These are phyloP conservation scores for Phytopythium aichiense DNA, from an alignment of 352 stramenopile genomes.

Conservation along the genomic window DNA sequence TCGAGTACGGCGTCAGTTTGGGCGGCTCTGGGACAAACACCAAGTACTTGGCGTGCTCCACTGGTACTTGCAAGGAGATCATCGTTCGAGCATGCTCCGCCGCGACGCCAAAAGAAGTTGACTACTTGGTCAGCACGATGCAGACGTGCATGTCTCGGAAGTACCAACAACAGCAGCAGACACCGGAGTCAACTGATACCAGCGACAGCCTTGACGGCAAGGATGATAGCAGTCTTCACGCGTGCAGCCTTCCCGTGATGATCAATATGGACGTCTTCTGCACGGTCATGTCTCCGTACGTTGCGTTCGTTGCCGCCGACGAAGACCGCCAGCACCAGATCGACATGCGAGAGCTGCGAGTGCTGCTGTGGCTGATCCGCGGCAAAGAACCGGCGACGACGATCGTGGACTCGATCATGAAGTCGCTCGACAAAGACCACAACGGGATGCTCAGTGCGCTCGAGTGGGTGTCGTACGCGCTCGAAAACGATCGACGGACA, in stretches of 20 bases:
- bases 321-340: slow-evolving; percentile 55
- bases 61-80: slow-evolving; percentile 32
- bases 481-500: slow-evolving; percentile 41
- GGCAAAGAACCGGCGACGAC: slow-evolving; percentile 45
- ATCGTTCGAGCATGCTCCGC: slow-evolving; percentile 33
- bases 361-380: slow-evolving; percentile 65
- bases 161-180: not conserved
- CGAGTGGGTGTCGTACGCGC: slow-evolving; percentile 67
- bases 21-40: not conserved
- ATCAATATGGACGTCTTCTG: slow-evolving; percentile 60
- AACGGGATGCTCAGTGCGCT: slow-evolving; percentile 48
- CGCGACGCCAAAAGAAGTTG: slow-evolving; percentile 26
- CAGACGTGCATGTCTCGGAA: slow-evolving; percentile 19
- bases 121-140: slow-evolving; percentile 50
- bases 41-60: slow-evolving; percentile 30
- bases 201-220: not conserved
- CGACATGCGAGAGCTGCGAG: slow-evolving; percentile 47
- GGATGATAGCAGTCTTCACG: not conserved
- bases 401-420: slow-evolving; percentile 49
- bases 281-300: slow-evolving; percentile 51
- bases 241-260: slow-evolving; percentile 6
- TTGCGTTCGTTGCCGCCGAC: slow-evolving; percentile 59
- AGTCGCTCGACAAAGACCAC: slow-evolving; percentile 49
- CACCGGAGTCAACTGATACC: not conserved
- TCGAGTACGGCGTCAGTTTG: slow-evolving; percentile 22